phyloP scores from a whole-genome alignment of 495 filamentous ascomycete genomes.

The Lichenothelia convexa region DNA sequence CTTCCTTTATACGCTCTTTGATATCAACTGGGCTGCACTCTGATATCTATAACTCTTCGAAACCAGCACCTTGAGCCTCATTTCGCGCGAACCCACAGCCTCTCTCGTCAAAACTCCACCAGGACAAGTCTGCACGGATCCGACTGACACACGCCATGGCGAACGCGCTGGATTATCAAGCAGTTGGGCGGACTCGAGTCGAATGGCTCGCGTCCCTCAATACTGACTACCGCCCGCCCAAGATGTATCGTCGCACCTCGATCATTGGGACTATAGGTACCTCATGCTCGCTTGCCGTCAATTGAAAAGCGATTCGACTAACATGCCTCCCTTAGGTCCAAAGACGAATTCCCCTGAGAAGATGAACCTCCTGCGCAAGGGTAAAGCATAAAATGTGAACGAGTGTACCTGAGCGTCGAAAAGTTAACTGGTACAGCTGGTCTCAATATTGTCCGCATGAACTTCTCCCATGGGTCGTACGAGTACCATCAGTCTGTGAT shows the following conservation, averaged over 20 bases:
- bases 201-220: constrained; percentile 77
- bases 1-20: no score
- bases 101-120: no score
- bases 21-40: no score
- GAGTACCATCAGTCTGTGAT: constrained; percentile 96
- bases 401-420: no score
- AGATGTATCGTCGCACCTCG: constrained; percentile 85
- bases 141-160: constrained; percentile 29
- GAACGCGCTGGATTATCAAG: constrained; percentile 60
- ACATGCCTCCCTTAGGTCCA: constrained; percentile 34
- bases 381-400: no score
- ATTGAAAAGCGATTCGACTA: neutral
- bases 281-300: neutral
- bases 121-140: no score
- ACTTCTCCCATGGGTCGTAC: constrained; percentile 96
- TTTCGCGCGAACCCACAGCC: no score
- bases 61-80: no score
- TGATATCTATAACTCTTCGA: no score
- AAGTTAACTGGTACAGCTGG: no score
- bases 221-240: constrained; percentile 60
- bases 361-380: constrained; percentile 75
- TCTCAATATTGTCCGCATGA: constrained; percentile 97
- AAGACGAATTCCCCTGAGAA: constrained; percentile 97
- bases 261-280: constrained; percentile 97
- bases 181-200: constrained; percentile 59